Evolutionary conservation across 2,329 filamentous ascomycete species (phyloP), one percentile per base, ranked within the genome.

Genomic region (Claviceps pazoutovae): DNA sequence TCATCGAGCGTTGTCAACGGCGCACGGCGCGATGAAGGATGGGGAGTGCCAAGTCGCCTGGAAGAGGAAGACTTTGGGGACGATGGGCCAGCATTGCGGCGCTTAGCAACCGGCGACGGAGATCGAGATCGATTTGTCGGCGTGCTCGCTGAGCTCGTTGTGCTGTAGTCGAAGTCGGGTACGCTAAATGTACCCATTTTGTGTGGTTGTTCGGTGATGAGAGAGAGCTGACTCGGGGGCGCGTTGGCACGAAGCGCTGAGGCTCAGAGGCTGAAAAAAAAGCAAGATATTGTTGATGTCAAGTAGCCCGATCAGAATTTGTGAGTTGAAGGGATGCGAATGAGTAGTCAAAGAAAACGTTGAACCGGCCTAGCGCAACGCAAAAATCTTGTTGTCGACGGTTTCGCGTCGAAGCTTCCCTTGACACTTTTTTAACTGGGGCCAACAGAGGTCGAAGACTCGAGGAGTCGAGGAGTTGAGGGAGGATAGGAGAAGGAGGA

Each of bases 61-160:
- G 58, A 48, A 2, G 57, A 53, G 1, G 55, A 55, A 49, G 53
- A 48, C 50, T 49, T 56, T 48, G 60, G 65, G 11, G 68, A 68
- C n/a, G 69, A 70, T 26, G 66, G 64, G 53, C 64, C 64, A 51
- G 65, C 64, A 55, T 66, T 68, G 55, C 61, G 60, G 57, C 70
- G 71, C 60, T 68, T 72, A 53, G 70, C 68, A 56, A 73, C 73
- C 30, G 69, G 68, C 51, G 73, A 62, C 49, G 64, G 65, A 51
- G 70, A 65, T 48, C 68, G 68, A 51, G 69, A 61, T 49, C 61
- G 30, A 34, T 34, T 34, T 4, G 30, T 62, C 42, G 70, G 69
- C 23, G 69, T 71, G 60, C 61, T 60, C 51, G 60, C 63, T 50
- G 53, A 57, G 57, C 30, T 60, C 26, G 61, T 60, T 59, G 56